A percentile compares a stretch with the other conserved stretches of the same genome.
Evolutionary conservation across 805 yeast species (phyloP).

Genomic region (Yarrowia sp.): DNA sequence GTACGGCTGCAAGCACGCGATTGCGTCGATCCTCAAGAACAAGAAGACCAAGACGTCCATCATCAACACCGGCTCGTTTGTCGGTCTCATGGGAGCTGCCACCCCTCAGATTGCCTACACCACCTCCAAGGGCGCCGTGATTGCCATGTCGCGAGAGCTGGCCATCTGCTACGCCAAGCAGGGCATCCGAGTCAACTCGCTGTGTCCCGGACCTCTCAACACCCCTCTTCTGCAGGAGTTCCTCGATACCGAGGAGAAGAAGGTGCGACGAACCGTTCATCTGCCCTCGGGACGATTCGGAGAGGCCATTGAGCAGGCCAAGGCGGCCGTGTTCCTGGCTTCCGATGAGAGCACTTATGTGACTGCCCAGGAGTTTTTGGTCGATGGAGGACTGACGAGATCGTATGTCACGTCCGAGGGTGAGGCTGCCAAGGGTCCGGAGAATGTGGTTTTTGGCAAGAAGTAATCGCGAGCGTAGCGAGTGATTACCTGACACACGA

Average conservation of each 20-base stretch:
- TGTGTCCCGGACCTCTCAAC: constrained; percentile 67
- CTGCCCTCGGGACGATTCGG: constrained; percentile 67
- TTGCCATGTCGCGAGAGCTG: constrained; percentile 53
- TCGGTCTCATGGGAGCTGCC: constrained; percentile 52
- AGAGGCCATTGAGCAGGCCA: constrained; percentile 69
- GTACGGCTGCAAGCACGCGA: constrained; percentile 51
- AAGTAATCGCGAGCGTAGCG: not conserved
- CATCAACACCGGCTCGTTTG: constrained; percentile 53
- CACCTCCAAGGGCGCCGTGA: constrained; percentile 53
- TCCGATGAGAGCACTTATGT: constrained; percentile 59
- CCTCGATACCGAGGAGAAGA: constrained; percentile 60
- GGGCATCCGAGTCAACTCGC: constrained; percentile 61
- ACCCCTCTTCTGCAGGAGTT: constrained; percentile 67
- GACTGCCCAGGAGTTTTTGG: constrained; percentile 67
- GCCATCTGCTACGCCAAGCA: constrained; percentile 68
- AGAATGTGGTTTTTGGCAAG: constrained; percentile 47
- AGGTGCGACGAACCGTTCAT: constrained; percentile 52
- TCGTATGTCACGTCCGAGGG: constrained; percentile 48
- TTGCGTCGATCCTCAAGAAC: constrained; percentile 47
- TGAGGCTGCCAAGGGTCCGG: constrained; percentile 45
- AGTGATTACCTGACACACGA: not conserved
- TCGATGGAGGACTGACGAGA: constrained; percentile 59
- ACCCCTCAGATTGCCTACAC: constrained; percentile 53
- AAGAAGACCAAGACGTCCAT: constrained; percentile 47
- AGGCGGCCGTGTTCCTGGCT: constrained; percentile 65